Evolutionary conservation across 176 grass and related monocot species (phyloP).

Genomic region (Saccharum spontaneum): DNA sequence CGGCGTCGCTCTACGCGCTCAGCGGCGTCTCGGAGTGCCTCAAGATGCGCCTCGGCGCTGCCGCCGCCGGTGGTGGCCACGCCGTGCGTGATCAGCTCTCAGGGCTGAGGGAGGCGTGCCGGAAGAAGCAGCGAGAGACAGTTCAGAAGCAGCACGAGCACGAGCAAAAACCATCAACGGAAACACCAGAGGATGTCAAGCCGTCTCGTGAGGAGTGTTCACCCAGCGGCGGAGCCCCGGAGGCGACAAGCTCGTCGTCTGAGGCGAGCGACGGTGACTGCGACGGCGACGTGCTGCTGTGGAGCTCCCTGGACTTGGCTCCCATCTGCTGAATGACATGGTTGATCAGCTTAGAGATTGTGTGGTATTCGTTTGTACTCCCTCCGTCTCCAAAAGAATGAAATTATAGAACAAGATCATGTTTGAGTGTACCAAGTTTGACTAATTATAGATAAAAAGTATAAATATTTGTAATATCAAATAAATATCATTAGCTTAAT

Average conservation of each 20-base stretch:
- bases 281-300: conserved; percentile 46
- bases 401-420: no score
- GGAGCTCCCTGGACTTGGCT: conserved; percentile 64
- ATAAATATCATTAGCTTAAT: no score
- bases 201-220: conserved; percentile 17
- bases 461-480: no score
- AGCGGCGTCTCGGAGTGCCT: conserved; percentile 76
- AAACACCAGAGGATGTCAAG: not conserved
- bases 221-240: not conserved
- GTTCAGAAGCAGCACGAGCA: not conserved
- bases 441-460: no score
- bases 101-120: conserved; percentile 57
- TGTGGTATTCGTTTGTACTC: conserved; percentile 4
- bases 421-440: no score
- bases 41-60: conserved; percentile 20
- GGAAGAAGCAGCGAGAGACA: conserved; percentile 31
- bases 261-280: not conserved
- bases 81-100: conserved; percentile 51
- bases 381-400: no score
- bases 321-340: conserved; percentile 49
- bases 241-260: conserved; percentile 2
- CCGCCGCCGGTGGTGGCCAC: not conserved
- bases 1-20: conserved; percentile 66
- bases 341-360: conserved; percentile 22
- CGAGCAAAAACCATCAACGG: not conserved